Conservation (phyloP, 2,329 filamentous ascomycete species). For the Diaporthe sp. region DNA sequence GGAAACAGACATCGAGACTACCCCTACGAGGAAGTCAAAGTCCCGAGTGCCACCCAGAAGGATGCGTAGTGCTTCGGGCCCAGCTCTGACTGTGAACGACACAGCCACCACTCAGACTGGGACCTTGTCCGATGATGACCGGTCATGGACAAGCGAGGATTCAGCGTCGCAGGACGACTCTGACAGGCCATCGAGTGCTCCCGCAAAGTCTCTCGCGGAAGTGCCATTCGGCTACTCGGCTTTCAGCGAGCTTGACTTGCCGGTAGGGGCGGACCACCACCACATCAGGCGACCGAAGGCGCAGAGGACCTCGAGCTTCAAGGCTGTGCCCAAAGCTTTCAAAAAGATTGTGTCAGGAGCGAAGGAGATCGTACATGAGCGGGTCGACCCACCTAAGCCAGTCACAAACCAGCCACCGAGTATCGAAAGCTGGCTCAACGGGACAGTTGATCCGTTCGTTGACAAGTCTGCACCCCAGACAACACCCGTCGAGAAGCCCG, state of each 20-base stretch:
- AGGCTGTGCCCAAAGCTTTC: constrained; percentile 69
- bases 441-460: constrained; percentile 71
- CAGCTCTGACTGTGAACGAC: constrained; percentile 38
- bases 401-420: constrained; percentile 68
- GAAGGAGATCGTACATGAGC: constrained; percentile 73
- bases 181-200: constrained; percentile 52
- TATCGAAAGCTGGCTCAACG: constrained; percentile 74
- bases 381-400: constrained; percentile 64
- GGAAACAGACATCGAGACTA: constrained; percentile 44
- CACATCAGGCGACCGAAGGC: constrained; percentile 55
- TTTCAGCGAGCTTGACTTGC: constrained; percentile 72
- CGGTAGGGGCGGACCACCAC: constrained; percentile 58
- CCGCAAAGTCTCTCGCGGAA: constrained; percentile 66
- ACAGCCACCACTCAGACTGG: constrained; percentile 44
- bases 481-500: constrained; percentile 48
- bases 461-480: constrained; percentile 51
- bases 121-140: constrained; percentile 45
- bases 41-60: constrained; percentile 12
- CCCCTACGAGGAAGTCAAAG: constrained; percentile 38
- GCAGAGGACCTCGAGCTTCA: constrained; percentile 67
- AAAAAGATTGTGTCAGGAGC: constrained; percentile 73
- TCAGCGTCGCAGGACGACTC: constrained; percentile 41
- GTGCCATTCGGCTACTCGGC: constrained; percentile 73
- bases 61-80: constrained; percentile 27
- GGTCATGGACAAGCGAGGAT: constrained; percentile 44